phyloP scores from a whole-genome alignment of 2,329 filamentous ascomycete genomes.

The Neopestalotiopsis clavispora region DNA sequence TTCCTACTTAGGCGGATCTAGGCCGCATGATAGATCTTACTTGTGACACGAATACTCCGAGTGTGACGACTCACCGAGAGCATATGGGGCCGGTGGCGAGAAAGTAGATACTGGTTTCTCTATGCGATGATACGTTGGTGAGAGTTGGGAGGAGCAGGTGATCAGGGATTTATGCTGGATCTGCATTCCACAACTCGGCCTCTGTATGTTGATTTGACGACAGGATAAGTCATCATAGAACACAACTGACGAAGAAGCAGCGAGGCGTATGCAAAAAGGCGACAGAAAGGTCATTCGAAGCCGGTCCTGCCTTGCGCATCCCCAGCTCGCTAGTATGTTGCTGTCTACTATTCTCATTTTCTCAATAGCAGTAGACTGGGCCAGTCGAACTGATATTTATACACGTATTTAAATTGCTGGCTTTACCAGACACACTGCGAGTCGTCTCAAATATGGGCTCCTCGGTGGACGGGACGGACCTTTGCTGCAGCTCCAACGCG shows the following conservation, averaged over 20 bases:
- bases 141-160: background rate
- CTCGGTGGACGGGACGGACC: background rate
- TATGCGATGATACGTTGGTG: background rate
- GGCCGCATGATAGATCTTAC: background rate
- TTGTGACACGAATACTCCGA: background rate
- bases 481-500: background rate
- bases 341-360: too few relatives aligned
- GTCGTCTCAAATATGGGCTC: background rate
- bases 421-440: background rate
- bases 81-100: background rate
- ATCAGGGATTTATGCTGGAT: background rate
- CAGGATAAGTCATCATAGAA: background rate
- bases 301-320: too few relatives aligned
- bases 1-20: background rate
- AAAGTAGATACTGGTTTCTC: background rate
- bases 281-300: too few relatives aligned
- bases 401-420: background rate
- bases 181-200: background rate
- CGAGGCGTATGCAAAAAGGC: background rate
- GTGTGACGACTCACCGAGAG: background rate
- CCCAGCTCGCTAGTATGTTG: too few relatives aligned
- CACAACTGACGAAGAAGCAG: background rate
- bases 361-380: too few relatives aligned
- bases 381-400: too few relatives aligned
- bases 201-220: background rate